These are phyloP conservation scores for Aspergillus leporis DNA, from an alignment of 495 filamentous ascomycete genomes.

Conservation along the genomic window DNA sequence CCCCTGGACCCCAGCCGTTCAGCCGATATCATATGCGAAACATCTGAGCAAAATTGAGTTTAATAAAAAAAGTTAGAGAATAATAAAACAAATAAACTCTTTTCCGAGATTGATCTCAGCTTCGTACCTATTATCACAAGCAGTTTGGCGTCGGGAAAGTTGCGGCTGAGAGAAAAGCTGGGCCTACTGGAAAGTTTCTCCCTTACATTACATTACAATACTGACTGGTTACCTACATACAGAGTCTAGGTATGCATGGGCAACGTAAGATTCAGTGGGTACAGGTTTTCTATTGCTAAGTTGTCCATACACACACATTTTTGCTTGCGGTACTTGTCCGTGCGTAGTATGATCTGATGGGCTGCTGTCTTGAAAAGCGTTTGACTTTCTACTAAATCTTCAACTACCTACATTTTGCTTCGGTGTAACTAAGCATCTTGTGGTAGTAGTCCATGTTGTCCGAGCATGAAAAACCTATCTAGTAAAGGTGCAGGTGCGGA, in stretches of 20 bases:
- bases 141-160: neutral
- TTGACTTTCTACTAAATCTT: too few relatives aligned
- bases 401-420: too few relatives aligned
- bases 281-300: neutral
- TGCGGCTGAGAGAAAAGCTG: neutral
- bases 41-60: neutral
- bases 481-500: neutral
- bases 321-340: neutral
- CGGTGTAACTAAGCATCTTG: too few relatives aligned
- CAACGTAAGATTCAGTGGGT: neutral
- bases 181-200: neutral
- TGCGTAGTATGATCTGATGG: too few relatives aligned
- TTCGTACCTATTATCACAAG: neutral
- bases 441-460: neutral
- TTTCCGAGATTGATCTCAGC: neutral
- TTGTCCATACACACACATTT: neutral
- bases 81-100: neutral
- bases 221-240: neutral
- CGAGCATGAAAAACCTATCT: neutral
- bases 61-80: neutral
- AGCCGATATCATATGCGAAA: neutral
- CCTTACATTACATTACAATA: conserved; percentile 5
- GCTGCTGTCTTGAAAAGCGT: too few relatives aligned
- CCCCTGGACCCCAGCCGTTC: neutral
- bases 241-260: neutral